Conservation (phyloP, 2,329 filamentous ascomycete species). For the Colletotrichum sp. region DNA sequence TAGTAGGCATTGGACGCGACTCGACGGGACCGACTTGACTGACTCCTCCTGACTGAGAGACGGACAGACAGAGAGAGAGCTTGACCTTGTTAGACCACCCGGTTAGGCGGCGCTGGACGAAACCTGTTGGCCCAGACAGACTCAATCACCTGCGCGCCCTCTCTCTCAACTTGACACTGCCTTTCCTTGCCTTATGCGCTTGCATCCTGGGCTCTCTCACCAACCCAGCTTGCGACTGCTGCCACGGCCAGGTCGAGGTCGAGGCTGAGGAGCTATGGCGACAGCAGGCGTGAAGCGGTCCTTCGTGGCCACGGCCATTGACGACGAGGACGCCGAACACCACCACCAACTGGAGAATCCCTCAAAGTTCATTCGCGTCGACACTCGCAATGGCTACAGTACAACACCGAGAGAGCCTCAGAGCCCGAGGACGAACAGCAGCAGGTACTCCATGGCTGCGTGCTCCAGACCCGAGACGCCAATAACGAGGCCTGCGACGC, state of each 20-base stretch:
- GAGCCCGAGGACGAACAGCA: constrained; percentile 17
- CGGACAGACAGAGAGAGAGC: neutral
- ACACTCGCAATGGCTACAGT: constrained; percentile 4
- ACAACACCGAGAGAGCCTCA: constrained; percentile 9
- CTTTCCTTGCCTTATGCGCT: neutral
- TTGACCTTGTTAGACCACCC: neutral
- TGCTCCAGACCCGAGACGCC: constrained; percentile 12
- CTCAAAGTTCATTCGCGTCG: constrained; percentile 10
- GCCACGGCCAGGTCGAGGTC: neutral
- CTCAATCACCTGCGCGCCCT: neutral
- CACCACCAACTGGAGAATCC: constrained; percentile 20
- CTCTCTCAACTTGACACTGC: neutral
- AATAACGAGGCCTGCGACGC: constrained; percentile 8
- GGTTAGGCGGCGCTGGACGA: neutral
- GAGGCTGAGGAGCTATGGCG: constrained; percentile 20
- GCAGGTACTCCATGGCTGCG: constrained; percentile 9
- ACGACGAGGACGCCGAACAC: constrained; percentile 29
- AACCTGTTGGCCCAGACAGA: neutral
- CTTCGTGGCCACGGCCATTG: constrained; percentile 36
- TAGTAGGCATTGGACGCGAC: neutral
- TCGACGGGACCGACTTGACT: neutral
- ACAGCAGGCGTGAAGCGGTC: constrained; percentile 47
- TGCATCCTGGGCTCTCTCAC: neutral
- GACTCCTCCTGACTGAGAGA: neutral
- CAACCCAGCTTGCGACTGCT: constrained; percentile 2